A percentile compares a stretch with the other conserved stretches of the same genome.
Evolutionary conservation across 306 rosid species (phyloP).

Genomic region (Cucurbita ficifolia): DNA sequence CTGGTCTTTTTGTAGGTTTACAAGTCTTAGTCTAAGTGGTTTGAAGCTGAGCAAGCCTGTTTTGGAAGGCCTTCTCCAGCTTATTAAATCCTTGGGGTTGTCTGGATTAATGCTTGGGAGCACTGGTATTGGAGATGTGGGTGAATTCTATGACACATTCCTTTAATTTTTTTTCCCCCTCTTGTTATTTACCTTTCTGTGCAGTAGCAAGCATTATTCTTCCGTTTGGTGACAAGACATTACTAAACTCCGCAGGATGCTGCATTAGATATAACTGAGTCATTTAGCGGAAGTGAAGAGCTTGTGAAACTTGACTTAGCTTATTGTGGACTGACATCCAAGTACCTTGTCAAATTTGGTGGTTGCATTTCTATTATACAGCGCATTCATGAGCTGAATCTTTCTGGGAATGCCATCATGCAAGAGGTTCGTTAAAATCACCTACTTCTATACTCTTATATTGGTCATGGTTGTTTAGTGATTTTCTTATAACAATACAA

Average conservation of each 20-base stretch:
- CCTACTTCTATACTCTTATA: neutral
- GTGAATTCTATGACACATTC: slow-evolving; percentile 17
- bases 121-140: slow-evolving; percentile 74
- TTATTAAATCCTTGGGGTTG: slow-evolving; percentile 41
- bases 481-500: neutral
- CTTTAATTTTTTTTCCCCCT: neutral
- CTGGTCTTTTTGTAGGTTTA: slow-evolving; percentile 37
- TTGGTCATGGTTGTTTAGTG: neutral
- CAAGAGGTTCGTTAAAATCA: slow-evolving; percentile 44
- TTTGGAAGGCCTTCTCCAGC: slow-evolving; percentile 57
- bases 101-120: slow-evolving; percentile 60
- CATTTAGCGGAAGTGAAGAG: slow-evolving; percentile 39
- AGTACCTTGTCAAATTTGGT: slow-evolving; percentile 25
- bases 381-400: slow-evolving; percentile 60
- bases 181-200: slow-evolving; percentile 1
- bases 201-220: neutral
- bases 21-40: slow-evolving; percentile 63
- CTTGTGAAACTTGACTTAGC: slow-evolving; percentile 65
- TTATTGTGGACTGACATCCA: slow-evolving; percentile 47
- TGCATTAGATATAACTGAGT: slow-evolving; percentile 35
- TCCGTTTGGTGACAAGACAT: neutral
- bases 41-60: slow-evolving; percentile 66
- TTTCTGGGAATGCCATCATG: slow-evolving; percentile 61
- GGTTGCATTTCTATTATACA: slow-evolving; percentile 18
- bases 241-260: slow-evolving; percentile 43